These are phyloP conservation scores for Pyrenopolyporus hunteri DNA, from an alignment of 495 filamentous ascomycete species.

Conservation along the genomic window DNA sequence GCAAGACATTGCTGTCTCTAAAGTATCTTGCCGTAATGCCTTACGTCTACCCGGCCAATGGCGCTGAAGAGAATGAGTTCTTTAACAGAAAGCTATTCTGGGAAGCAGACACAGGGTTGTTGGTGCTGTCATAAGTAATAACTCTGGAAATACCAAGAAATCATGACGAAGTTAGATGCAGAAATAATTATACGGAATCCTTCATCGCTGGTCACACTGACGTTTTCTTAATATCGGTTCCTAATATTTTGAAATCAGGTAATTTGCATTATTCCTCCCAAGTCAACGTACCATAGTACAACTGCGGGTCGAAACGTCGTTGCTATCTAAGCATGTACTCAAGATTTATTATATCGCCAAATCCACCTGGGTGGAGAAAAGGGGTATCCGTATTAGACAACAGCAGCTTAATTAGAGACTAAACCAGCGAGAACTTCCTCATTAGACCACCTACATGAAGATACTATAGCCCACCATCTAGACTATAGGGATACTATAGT, in stretches of 20 bases:
- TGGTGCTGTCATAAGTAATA: constrained; percentile 1
- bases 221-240: constrained; percentile 2
- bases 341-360: too few relatives aligned
- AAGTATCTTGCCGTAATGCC: neutral
- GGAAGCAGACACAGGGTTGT: neutral
- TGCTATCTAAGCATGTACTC: too few relatives aligned
- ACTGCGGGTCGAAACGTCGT: too few relatives aligned
- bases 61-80: constrained; percentile 3
- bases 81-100: constrained; percentile 9
- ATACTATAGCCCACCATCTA: constrained; percentile 7
- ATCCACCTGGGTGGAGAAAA: too few relatives aligned
- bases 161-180: constrained; percentile 1
- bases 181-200: neutral
- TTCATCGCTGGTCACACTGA: constrained; percentile 1
- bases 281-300: neutral
- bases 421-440: neutral
- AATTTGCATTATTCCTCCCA: neutral
- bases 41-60: constrained; percentile 23
- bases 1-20: constrained; percentile 31
- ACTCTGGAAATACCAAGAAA: neutral
- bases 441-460: neutral
- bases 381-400: neutral
- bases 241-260: neutral
- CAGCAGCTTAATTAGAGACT: neutral
- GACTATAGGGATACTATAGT: neutral